Evolutionary conservation across 441 rosid species (phyloP), one percentile per base, ranked within the genome.

Genomic region (Bocquillonia castaneifolia): DNA sequence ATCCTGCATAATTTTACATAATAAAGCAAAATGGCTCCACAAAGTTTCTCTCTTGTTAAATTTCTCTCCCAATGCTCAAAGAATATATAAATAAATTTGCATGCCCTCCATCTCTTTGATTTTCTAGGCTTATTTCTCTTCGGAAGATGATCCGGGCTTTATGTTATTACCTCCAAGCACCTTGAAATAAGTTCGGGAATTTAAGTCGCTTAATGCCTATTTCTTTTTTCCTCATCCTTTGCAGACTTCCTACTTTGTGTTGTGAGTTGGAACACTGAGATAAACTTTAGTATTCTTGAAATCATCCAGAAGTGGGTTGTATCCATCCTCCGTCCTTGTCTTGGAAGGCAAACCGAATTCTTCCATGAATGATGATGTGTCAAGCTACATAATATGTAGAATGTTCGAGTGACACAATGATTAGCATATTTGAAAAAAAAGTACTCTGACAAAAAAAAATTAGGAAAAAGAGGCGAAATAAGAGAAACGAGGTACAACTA

Each of bases 281-380:
- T 91, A 91, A 73, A 91, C 80, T 75, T 89, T 91, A 13, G 98
- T 91, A 52, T 93, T 93, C 81, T 85, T 93, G 85, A 93, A 93
- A 83, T 93, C 99, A 65, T 93, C 96, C 8, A 93, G 81, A 80
- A 91, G 90, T 1, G 97, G 97, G 78, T 93, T 93, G 86, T 91
- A 93, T 66, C 97, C 96, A 25, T 93, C 96, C 83, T 84, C 89
- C 3, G 96, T 89, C 73, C 90, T 86, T 37, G 97, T 91, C 82
- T 88, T 93, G 47, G 93, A 54, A 2, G 93, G 93, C 79, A 93
- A 80, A 44, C 95, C 96, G 65, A 93, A 93, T 82, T 91, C 99
- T 74, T 87, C 96, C 99, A 93, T 91, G 81, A 91, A 93, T 6
- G 89, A 75, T 59, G 96, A 91, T 40, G 97, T 89, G 76, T 87